These are phyloP conservation scores for Auriscalpium microsporum DNA, from an alignment of 768 basidiomycete species.

Conservation along the genomic window DNA sequence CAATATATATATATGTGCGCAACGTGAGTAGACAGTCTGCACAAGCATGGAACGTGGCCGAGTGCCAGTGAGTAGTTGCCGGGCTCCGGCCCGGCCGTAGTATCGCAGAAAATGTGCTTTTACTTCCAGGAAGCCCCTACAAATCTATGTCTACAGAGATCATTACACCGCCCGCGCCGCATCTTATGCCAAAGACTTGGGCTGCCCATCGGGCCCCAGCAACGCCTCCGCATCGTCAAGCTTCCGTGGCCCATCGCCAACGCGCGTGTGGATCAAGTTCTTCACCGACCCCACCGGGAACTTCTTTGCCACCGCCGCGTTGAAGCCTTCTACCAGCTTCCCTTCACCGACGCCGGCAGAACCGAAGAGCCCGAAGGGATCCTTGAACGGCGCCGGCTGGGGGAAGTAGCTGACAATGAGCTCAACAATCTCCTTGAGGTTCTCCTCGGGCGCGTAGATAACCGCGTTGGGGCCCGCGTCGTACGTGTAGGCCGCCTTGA, in stretches of 20 bases:
- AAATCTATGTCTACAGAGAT: too few species aligned
- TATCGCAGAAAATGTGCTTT: too few species aligned
- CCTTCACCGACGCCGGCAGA: slow-evolving; percentile 35
- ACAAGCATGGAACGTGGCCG: too few species aligned
- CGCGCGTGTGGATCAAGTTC: slow-evolving; percentile 82
- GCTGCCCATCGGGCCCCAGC: slow-evolving; percentile 61
- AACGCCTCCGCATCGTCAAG: slow-evolving; percentile 56
- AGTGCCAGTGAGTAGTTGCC: too few species aligned
- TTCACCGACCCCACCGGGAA: slow-evolving; percentile 77
- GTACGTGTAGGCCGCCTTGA: slow-evolving; percentile 95
- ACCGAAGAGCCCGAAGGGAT: slow-evolving; percentile 59
- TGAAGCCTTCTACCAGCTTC: slow-evolving; percentile 62
- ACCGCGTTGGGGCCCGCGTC: slow-evolving; percentile 99
- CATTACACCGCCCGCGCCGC: too few species aligned
- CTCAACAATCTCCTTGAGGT: slow-evolving; percentile 71
- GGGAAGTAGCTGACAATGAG: slow-evolving; percentile 85
- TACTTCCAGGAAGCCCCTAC: too few species aligned
- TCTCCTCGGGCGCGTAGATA: slow-evolving; percentile 76
- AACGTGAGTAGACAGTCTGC: too few species aligned
- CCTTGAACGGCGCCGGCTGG: slow-evolving; percentile 65
- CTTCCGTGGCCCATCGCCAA: slow-evolving; percentile 85
- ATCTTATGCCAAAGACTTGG: slow-evolving; percentile 39
- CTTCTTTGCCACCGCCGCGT: slow-evolving; percentile 63
- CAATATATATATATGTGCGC: too few species aligned
- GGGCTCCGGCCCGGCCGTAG: too few species aligned